These are phyloP conservation scores for Plasmodium reichenowi DNA, from an alignment of 169 alveolate species.

Conservation along the genomic window DNA sequence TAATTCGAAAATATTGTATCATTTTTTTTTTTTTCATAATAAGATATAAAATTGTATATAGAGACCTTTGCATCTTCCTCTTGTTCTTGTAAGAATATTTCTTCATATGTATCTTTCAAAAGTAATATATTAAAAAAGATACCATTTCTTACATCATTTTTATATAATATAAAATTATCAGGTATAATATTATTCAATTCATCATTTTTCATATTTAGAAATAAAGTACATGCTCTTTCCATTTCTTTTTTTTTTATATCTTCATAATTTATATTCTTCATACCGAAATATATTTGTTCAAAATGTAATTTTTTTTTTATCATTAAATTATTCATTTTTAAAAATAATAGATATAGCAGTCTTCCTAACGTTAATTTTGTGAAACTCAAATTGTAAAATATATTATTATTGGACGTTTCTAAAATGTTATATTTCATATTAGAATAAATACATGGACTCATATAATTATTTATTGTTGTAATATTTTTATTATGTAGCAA, in stretches of 20 bases:
- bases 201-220: slow-evolving; percentile 19
- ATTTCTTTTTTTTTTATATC: slow-evolving; percentile 56
- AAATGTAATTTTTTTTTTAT: slow-evolving; percentile 21
- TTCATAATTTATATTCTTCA: slow-evolving; percentile 31
- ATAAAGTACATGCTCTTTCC: slow-evolving; percentile 48
- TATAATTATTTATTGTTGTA: not conserved
- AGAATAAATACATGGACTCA: not conserved
- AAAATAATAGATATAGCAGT: slow-evolving; percentile 32
- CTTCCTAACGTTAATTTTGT: slow-evolving; percentile 33
- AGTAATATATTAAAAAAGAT: slow-evolving; percentile 26
- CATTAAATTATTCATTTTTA: slow-evolving; percentile 45
- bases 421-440: slow-evolving; percentile 1
- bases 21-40: slow-evolving; percentile 33
- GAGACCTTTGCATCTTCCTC: not conserved
- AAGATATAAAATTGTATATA: slow-evolving; percentile 20
- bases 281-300: slow-evolving; percentile 71
- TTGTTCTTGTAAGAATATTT: not conserved
- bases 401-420: not conserved
- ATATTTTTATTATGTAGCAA: not conserved
- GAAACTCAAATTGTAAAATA: slow-evolving; percentile 25
- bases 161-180: slow-evolving; percentile 53
- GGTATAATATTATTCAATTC: slow-evolving; percentile 33
- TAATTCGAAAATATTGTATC: slow-evolving; percentile 37
- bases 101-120: slow-evolving; percentile 4
- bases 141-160: slow-evolving; percentile 42